phyloP scores from a whole-genome alignment of 2,329 filamentous ascomycete genomes.

The Fusarium udum region DNA sequence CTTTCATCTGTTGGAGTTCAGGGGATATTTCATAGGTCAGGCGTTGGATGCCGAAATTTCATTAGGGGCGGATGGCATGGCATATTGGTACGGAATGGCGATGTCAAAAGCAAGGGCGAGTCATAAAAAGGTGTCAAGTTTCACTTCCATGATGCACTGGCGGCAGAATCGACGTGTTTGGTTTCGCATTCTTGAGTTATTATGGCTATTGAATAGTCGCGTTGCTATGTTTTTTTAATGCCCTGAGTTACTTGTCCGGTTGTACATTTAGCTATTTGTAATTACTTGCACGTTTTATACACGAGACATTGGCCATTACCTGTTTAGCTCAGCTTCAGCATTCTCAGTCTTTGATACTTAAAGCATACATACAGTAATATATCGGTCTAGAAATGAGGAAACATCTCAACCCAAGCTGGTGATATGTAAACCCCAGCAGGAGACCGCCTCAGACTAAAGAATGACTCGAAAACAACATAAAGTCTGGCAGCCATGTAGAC shows the following conservation, averaged over 20 bases:
- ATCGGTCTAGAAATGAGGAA: neutral
- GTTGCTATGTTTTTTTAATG: constrained; percentile 5
- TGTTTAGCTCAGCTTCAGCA: neutral
- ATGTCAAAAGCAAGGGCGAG: constrained; percentile 10
- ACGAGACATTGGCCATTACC: neutral
- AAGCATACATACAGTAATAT: neutral
- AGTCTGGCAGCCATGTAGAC: neutral
- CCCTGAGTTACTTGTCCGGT: neutral
- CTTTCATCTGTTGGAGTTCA: constrained; percentile 4
- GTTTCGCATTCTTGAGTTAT: constrained; percentile 18
- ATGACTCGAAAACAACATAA: neutral
- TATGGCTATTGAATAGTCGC: constrained; percentile 34
- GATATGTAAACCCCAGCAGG: neutral
- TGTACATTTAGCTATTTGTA: constrained; percentile 36
- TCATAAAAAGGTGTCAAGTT: constrained; percentile 9
- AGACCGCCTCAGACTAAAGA: neutral
- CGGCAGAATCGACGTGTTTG: constrained; percentile 10
- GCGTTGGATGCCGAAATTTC: constrained; percentile 40
- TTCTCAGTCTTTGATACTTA: neutral
- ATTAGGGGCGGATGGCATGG: constrained; percentile 1
- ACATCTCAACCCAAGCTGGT: neutral
- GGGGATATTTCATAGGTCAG: constrained; percentile 2
- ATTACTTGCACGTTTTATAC: constrained; percentile 20
- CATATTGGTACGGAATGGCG: constrained; percentile 9
- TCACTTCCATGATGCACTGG: constrained; percentile 15